These are phyloP conservation scores for Podila epicladia DNA, from an alignment of 192 early-diverging fungal genomes.

Conservation along the genomic window DNA sequence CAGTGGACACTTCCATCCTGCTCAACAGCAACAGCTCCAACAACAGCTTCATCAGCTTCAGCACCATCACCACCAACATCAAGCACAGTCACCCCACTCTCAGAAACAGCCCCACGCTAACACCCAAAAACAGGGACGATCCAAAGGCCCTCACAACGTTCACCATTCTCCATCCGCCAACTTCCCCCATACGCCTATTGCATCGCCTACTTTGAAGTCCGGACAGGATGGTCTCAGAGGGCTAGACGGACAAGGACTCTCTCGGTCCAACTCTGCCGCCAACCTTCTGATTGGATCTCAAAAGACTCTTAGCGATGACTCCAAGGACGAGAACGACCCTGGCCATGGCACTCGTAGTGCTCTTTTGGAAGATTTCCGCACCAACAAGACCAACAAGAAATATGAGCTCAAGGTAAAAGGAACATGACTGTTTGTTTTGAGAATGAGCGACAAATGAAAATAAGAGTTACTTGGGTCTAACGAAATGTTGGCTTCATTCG, in stretches of 20 bases:
- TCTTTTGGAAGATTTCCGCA: constrained; percentile 94
- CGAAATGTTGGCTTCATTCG: not conserved
- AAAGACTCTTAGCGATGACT: constrained; percentile 3
- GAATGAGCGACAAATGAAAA: no score
- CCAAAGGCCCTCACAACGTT: not conserved
- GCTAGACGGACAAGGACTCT: not conserved
- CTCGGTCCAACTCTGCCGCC: not conserved
- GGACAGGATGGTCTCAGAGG: not conserved
- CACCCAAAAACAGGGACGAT: constrained; percentile 3
- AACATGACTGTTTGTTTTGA: not conserved
- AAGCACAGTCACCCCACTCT: constrained; percentile 2
- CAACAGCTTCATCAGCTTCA: constrained; percentile 18
- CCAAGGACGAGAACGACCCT: constrained; percentile 52
- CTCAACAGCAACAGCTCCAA: constrained; percentile 21
- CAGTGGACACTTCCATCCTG: constrained; percentile 2
- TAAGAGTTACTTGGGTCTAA: not conserved
- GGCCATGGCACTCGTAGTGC: constrained; percentile 78
- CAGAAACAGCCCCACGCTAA: constrained; percentile 2
- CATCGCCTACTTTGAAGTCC: not conserved
- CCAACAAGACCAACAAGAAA: constrained; percentile 89
- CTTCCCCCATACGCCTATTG: not conserved
- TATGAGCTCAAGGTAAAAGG: constrained; percentile 84
- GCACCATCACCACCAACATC: constrained; percentile 15
- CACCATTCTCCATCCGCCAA: not conserved
- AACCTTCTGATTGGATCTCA: not conserved